Base-by-base conservation (phyloP, 371 early-diverging fungal genomes). In the Mucor plumbeus region DNA sequence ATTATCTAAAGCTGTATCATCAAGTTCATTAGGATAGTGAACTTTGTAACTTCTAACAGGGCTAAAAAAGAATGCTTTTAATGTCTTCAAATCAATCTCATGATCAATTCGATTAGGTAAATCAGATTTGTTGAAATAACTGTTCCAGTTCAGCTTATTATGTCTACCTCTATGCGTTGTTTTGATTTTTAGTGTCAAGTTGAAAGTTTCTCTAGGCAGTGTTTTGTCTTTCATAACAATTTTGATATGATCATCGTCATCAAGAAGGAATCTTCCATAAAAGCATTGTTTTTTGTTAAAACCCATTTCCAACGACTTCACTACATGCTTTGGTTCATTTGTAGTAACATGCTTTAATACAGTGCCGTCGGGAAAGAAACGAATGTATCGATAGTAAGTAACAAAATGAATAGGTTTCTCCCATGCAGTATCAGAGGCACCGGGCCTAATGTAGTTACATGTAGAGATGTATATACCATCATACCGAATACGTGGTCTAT, bases 391-490 rank as follows among this genome's bases (percentile, higher is more conserved):
- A 69, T 84, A 91, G 69, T 92, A 92, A 1, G 89, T 89, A 10
- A 93, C 88, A 36, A 90, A 56, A 67, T 91, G 88, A 21, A 89
- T 82, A 0, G 90, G 89, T 48, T 83, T 82, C 54, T 88, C 81
- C 80, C 80, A 87, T 3, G 75, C 54, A 19, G 79, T 82, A 39
- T 89, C 89, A 21, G 81, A 74, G 11, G 68, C 61, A 35, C 88
- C 85, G 43, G 76, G 72, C 69, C 87, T 74, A 21, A 88, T 69
- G 72, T 91, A 91, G 64, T 85, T 79, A 61, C 90, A 84, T 4
- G 82, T 87, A 1, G 90, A 87, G 11, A 90, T 90, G 62, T 87
- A 91, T 4, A 89, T 75, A 6, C 93, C 93, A 72, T 91, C 91
- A 44, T 81, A 80, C 17, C 90, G 78, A 38, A 91, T 71, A 10